Conservation (phyloP, 2,329 filamentous ascomycete species). For the Pseudogymnoascus sp. region DNA sequence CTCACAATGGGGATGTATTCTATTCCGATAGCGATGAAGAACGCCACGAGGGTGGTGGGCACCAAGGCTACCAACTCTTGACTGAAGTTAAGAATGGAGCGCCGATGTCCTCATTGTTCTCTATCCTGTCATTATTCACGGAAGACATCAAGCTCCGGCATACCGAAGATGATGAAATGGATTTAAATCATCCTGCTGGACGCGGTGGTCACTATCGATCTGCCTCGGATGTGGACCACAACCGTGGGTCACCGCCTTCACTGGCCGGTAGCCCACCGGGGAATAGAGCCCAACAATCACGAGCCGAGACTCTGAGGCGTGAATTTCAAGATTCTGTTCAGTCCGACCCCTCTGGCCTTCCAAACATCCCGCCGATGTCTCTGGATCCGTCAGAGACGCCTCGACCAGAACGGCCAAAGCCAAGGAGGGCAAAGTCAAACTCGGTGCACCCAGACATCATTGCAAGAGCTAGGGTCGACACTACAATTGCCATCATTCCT, state of each 20-base stretch:
- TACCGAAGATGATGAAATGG: conserved; percentile 45
- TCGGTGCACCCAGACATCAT: conserved; percentile 96
- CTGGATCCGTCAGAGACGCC: conserved; percentile 40
- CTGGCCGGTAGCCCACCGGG: conserved; percentile 18
- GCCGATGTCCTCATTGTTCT: conserved; percentile 97
- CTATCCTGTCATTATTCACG: conserved; percentile 92
- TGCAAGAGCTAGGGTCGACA: conserved; percentile 90
- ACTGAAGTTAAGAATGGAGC: conserved; percentile 97
- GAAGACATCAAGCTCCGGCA: conserved; percentile 79
- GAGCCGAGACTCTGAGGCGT: not conserved
- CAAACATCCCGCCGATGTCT: conserved; percentile 66
- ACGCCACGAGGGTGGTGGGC: conserved; percentile 46
- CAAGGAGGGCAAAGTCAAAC: conserved; percentile 44
- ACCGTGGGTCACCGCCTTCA: conserved; percentile 25
- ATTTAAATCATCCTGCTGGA: conserved; percentile 30
- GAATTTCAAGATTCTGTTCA: not conserved
- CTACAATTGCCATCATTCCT: conserved; percentile 95
- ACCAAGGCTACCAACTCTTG: conserved; percentile 85
- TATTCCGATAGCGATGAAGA: conserved; percentile 62
- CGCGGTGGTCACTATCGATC: conserved; percentile 22
- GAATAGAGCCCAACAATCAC: not conserved
- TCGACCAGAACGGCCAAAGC: conserved; percentile 24
- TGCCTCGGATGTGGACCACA: conserved; percentile 14
- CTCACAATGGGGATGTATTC: conserved; percentile 33
- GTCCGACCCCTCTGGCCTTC: conserved; percentile 28